A percentile compares a stretch with the other conserved stretches of the same genome.
Conservation (phyloP, 1,284 basidiomycete species). For the Cryptococcus hybrid region DNA sequence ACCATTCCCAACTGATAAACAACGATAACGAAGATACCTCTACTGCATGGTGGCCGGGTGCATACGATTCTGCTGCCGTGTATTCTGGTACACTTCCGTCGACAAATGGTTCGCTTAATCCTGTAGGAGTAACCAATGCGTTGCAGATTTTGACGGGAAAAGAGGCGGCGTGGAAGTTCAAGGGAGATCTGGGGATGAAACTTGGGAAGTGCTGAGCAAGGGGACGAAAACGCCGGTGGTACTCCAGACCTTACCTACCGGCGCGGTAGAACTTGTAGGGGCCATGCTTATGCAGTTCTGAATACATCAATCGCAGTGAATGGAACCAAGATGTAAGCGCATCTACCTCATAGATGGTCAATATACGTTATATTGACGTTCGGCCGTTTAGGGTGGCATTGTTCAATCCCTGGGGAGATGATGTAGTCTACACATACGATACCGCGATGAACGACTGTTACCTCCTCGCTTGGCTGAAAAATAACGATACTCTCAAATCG, state of each 20-base stretch:
- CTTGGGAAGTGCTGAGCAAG: not conserved
- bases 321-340: not conserved
- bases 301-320: not conserved
- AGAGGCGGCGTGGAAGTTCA: not conserved
- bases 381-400: not conserved
- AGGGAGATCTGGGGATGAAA: not conserved
- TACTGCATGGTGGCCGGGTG: not conserved
- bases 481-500: not conserved
- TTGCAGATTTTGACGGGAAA: not conserved
- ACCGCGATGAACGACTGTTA: not conserved
- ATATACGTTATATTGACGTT: not conserved
- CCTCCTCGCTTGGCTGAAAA: not conserved
- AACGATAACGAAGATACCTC: not conserved
- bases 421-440: not conserved
- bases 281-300: not conserved
- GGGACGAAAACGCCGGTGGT: not conserved
- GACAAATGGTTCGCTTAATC: not conserved
- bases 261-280: not conserved
- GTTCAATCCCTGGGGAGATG: not conserved
- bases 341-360: not conserved
- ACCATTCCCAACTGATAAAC: not conserved
- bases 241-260: not conserved
- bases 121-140: not conserved
- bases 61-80: not conserved
- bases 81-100: not conserved